Conservation (phyloP, 192 early-diverging fungal species). For the Diversispora eburnea region DNA sequence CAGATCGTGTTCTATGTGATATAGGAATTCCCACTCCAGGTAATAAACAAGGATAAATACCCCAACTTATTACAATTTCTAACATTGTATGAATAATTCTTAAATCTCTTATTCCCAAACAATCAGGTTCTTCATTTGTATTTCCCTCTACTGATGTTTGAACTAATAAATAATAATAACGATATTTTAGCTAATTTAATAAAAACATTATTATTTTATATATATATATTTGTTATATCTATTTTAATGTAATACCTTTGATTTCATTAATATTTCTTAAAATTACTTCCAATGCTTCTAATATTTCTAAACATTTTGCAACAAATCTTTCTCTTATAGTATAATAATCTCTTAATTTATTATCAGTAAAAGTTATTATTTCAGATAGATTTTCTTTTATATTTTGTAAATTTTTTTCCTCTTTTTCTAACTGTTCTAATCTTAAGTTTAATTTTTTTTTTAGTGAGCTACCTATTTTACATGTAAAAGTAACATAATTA, state of each 20-base stretch:
- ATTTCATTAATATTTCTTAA: constrained; percentile 18
- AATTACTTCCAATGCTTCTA: neutral
- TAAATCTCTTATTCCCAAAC: constrained; percentile 58
- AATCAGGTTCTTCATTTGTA: constrained; percentile 32
- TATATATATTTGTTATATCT: neutral
- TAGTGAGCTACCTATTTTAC: neutral
- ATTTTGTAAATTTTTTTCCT: neutral
- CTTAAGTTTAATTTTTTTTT: neutral
- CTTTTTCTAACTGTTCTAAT: neutral
- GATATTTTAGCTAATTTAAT: neutral
- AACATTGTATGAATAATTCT: constrained; percentile 61
- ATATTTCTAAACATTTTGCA: constrained; percentile 11
- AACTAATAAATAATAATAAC: neutral
- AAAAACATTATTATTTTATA: neutral
- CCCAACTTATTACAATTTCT: constrained; percentile 64
- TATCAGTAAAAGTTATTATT: neutral
- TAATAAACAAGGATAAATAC: constrained; percentile 62
- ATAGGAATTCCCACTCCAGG: constrained; percentile 68
- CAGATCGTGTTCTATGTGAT: constrained; percentile 54
- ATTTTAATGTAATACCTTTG: constrained; percentile 16
- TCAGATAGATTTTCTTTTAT: neutral
- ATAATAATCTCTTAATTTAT: neutral
- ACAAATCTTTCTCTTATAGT: constrained; percentile 6
- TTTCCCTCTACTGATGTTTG: neutral
- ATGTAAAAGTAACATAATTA: neutral